phyloP scores from a whole-genome alignment of 1,284 basidiomycete genomes.

The Malassezia brasiliensis region DNA sequence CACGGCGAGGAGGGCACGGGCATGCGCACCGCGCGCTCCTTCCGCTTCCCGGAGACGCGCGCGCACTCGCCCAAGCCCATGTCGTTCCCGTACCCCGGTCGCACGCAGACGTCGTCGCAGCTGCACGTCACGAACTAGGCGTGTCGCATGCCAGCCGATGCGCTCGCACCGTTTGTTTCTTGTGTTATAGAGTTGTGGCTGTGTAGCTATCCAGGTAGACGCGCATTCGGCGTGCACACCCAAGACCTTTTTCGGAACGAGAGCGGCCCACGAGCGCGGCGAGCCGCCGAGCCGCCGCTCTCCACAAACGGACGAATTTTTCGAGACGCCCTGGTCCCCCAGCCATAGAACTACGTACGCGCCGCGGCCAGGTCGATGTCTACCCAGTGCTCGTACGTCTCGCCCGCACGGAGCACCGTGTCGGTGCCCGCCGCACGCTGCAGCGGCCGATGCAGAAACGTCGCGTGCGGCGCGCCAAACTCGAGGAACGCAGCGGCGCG shows the following conservation, averaged over 20 bases:
- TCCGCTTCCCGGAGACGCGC: conserved; percentile 16
- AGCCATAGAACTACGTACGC: no score
- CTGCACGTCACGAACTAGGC: conserved; percentile 13
- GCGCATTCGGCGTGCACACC: no score
- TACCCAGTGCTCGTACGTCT: conserved; percentile 33
- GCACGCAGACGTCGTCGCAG: not conserved
- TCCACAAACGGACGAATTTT: no score
- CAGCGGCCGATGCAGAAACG: conserved; percentile 25
- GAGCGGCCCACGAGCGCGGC: no score
- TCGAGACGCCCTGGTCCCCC: no score
- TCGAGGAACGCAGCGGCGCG: conserved; percentile 23
- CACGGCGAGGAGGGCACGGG: conserved; percentile 3
- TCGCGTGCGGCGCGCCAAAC: conserved; percentile 39
- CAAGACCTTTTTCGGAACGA: no score
- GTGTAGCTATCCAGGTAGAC: no score
- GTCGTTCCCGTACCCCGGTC: conserved; percentile 1
- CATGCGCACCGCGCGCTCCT: conserved; percentile 9
- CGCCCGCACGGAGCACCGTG: conserved; percentile 27
- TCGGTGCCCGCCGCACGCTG: conserved; percentile 23
- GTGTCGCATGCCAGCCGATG: not conserved
- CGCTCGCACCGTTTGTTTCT: no score
- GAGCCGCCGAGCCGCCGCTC: no score
- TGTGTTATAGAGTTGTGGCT: no score
- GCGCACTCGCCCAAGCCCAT: conserved; percentile 6
- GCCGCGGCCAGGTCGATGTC: not conserved